These are phyloP conservation scores for Venturia effusa DNA, from an alignment of 2,329 filamentous ascomycete species.

Conservation along the genomic window DNA sequence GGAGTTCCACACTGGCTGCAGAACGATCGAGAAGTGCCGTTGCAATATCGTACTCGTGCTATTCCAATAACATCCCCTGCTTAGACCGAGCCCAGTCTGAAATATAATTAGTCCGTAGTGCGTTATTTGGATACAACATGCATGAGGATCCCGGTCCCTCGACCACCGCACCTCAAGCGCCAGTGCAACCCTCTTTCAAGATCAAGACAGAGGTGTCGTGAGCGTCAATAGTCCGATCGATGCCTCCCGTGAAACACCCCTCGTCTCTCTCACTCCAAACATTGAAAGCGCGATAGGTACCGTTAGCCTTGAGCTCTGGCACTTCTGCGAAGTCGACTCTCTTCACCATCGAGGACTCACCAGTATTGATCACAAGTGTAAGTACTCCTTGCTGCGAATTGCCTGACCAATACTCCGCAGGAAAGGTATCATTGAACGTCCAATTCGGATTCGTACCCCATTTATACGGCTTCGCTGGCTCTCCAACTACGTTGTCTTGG, in stretches of 20 bases:
- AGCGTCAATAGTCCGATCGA: background rate
- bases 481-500: conserved; percentile 27
- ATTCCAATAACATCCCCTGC: no score
- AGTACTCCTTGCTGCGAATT: conserved; percentile 31
- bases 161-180: no score
- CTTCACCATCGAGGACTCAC: conserved; percentile 23
- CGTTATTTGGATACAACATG: no score
- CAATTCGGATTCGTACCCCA: conserved; percentile 40
- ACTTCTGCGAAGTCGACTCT: conserved; percentile 33
- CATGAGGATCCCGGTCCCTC: no score
- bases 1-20: no score
- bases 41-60: no score
- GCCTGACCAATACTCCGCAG: conserved; percentile 41
- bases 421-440: conserved; percentile 39
- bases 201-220: conserved; percentile 4
- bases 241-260: conserved; percentile 8
- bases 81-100: no score
- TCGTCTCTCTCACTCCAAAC: conserved; percentile 36
- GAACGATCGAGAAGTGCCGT: no score
- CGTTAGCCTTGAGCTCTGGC: conserved; percentile 25
- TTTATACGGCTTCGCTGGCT: conserved; percentile 27
- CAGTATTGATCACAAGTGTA: conserved; percentile 33
- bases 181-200: background rate
- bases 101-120: no score
- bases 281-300: conserved; percentile 31